Evolutionary conservation across 305 asterid species (phyloP).

Genomic region (Fraxinus velutina): DNA sequence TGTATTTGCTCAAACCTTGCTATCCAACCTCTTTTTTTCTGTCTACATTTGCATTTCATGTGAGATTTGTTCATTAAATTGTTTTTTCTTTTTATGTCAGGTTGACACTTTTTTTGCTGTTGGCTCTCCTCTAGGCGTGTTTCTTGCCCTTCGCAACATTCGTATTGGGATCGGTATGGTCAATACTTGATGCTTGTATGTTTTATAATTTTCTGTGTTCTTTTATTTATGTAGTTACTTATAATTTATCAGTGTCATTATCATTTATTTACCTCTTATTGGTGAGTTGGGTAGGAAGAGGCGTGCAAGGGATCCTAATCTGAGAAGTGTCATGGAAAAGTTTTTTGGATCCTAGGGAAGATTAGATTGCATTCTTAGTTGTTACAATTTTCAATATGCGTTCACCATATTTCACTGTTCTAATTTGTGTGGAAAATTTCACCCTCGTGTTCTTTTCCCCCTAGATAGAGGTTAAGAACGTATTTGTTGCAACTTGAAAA

Average conservation of each 20-base stretch:
- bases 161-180: constrained; percentile 52
- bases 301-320: background rate
- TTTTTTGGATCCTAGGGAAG: background rate
- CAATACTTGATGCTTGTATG: background rate
- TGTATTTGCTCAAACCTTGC: background rate
- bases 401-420: background rate
- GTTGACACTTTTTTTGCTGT: constrained; percentile 53
- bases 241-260: background rate
- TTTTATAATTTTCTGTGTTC: background rate
- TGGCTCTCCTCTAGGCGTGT: constrained; percentile 60
- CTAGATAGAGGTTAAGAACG: background rate
- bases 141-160: constrained; percentile 53
- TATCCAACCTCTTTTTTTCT: background rate
- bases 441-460: background rate
- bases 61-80: background rate
- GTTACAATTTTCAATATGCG: background rate
- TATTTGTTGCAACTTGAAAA: background rate
- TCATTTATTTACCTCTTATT: background rate
- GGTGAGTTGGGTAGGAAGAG: background rate
- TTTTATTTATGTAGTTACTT: background rate
- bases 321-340: background rate
- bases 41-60: background rate
- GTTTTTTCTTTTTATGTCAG: constrained; percentile 23
- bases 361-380: background rate
- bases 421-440: background rate